Evolutionary conservation across 768 basidiomycete species (phyloP).

Genomic region (Cystofilobasidium bisporidii): DNA sequence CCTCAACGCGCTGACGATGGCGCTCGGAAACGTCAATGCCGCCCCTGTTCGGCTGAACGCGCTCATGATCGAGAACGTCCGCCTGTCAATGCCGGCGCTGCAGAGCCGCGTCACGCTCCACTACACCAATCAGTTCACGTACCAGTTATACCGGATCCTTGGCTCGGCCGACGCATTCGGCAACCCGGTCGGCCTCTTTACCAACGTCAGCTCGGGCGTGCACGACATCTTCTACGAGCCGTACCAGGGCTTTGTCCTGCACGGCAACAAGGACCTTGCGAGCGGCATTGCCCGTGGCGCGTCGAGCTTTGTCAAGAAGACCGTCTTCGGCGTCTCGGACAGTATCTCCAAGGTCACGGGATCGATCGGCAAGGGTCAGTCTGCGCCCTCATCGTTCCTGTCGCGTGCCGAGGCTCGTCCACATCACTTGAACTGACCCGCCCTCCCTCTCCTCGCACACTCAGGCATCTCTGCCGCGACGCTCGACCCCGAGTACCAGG

Average conservation of each 20-base stretch:
- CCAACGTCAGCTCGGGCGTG: conserved; percentile 93
- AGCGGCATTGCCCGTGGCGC: conserved; percentile 95
- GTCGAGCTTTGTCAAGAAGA: conserved; percentile 97
- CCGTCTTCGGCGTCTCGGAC: conserved; percentile 90
- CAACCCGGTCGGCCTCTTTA: conserved; percentile 94
- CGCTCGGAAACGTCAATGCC: conserved; percentile 91
- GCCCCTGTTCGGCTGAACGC: conserved; percentile 91
- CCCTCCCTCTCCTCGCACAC: not conserved
- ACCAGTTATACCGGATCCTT: conserved; percentile 88
- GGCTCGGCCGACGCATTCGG: conserved; percentile 88
- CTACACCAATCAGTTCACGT: conserved; percentile 83
- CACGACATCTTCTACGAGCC: conserved; percentile 99
- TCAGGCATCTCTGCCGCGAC: conserved; percentile 90
- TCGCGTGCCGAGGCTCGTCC: not conserved
- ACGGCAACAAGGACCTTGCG: conserved; percentile 87
- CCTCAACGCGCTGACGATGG: conserved; percentile 90
- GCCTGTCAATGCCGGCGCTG: conserved; percentile 72
- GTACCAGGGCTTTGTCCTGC: conserved; percentile 90
- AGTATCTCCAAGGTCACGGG: conserved; percentile 97
- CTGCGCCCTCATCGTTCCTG: not conserved
- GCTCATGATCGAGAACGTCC: conserved; percentile 86
- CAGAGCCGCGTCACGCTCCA: conserved; percentile 77
- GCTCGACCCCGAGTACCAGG: conserved; percentile 91
- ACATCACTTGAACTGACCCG: not conserved
- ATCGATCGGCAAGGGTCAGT: conserved; percentile 83